Conservation (phyloP, 305 asterid genomes). For the Galium porrigens region DNA sequence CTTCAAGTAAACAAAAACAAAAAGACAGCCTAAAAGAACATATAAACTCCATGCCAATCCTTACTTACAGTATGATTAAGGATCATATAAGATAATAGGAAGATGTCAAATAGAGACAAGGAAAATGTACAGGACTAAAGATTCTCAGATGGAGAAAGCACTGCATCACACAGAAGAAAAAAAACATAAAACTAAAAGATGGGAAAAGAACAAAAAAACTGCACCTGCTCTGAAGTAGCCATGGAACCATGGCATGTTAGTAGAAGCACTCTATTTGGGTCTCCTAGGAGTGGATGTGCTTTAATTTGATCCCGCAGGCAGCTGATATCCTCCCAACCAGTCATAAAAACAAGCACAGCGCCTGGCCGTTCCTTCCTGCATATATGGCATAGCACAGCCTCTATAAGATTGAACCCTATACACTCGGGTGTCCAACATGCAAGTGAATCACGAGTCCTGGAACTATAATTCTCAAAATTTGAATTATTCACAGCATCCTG, state of each 20-base stretch:
- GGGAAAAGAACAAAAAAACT: background rate
- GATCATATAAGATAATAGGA: background rate
- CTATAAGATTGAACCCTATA: conserved; percentile 89
- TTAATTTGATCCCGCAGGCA: conserved; percentile 86
- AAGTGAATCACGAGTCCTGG: conserved; percentile 78
- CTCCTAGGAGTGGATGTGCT: conserved; percentile 96
- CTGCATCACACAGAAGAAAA: background rate
- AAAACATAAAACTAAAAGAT: background rate
- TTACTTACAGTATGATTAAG: background rate
- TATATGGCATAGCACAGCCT: conserved; percentile 85
- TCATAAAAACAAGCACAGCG: conserved; percentile 86
- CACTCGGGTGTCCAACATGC: conserved; percentile 83
- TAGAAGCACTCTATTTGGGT: conserved; percentile 83
- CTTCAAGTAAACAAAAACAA: background rate
- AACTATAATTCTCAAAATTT: conserved; percentile 66
- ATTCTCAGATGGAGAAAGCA: background rate
- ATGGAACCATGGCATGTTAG: conserved; percentile 95
- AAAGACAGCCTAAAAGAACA: background rate
- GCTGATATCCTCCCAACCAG: conserved; percentile 99
- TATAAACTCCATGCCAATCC: background rate
- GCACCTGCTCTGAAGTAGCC: conserved; percentile 94
- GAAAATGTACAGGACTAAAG: background rate
- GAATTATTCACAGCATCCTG: conserved; percentile 84
- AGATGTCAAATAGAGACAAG: background rate
- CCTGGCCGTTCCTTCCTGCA: conserved; percentile 95